Percentiles rank a stretch among this genome's conserved stretches.
Evolutionary conservation across 2,329 filamentous ascomycete species (phyloP).

Genomic region (Scolecobasidium constrictum): DNA sequence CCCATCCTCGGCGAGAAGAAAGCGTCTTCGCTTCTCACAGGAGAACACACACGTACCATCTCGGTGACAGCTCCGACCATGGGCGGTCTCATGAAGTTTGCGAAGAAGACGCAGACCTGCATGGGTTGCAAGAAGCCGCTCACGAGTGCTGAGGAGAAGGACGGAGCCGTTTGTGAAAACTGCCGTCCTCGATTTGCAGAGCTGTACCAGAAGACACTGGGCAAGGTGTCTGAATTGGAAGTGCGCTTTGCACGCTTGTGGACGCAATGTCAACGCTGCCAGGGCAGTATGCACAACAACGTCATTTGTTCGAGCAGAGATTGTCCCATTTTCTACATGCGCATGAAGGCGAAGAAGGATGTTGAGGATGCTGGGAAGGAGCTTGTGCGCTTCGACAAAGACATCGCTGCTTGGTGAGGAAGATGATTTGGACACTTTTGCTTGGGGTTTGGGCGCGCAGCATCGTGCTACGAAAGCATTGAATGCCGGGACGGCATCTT

Average conservation of each 20-base stretch:
- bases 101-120: conserved; percentile 95
- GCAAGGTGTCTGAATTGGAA: conserved; percentile 83
- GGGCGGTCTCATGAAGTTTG: conserved; percentile 95
- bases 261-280: conserved; percentile 97
- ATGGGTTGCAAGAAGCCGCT: conserved; percentile 99
- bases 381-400: conserved; percentile 76
- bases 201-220: conserved; percentile 83
- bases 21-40: conserved; percentile 72
- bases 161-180: conserved; percentile 78
- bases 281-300: conserved; percentile 95
- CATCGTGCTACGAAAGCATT: too few relatives aligned
- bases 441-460: too few relatives aligned
- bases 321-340: conserved; percentile 99
- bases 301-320: conserved; percentile 95
- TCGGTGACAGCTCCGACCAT: conserved; percentile 83
- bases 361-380: conserved; percentile 92
- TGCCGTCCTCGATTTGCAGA: conserved; percentile 80
- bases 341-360: conserved; percentile 99
- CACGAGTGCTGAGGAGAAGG: conserved; percentile 63
- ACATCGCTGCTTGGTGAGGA: conserved; percentile 61
- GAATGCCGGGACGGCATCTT: too few relatives aligned
- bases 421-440: too few relatives aligned
- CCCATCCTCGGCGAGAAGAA: conserved; percentile 93
- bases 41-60: conserved; percentile 90
- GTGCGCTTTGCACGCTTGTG: conserved; percentile 85